phyloP scores from a whole-genome alignment of 1,284 basidiomycete genomes.

The Pseudozyma hubeiensis region DNA sequence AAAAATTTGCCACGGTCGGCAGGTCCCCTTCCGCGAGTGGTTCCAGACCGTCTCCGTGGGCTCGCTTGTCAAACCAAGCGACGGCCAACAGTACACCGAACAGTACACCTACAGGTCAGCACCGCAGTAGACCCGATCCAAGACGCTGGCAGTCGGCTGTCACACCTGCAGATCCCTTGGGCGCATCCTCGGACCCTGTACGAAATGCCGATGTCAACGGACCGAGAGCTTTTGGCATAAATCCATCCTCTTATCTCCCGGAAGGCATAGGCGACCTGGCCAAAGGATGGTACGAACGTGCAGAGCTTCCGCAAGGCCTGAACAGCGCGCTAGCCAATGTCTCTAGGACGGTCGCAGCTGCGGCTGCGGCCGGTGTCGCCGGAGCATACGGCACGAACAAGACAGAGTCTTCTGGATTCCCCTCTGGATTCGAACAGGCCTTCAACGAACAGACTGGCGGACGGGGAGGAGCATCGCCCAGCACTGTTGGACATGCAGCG shows the following conservation, averaged over 20 bases:
- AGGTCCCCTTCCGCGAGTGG: slow-evolving; percentile 7
- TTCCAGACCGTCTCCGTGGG: slow-evolving; percentile 28
- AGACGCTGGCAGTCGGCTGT: slow-evolving; percentile 16
- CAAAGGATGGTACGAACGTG: slow-evolving; percentile 56
- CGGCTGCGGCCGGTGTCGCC: slow-evolving; percentile 29
- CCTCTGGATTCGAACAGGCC: slow-evolving; percentile 40
- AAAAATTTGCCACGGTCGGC: slow-evolving; percentile 44
- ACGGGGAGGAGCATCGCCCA: slow-evolving; percentile 8
- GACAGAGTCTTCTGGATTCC: slow-evolving; percentile 33
- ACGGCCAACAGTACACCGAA: not conserved
- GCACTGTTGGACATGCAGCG: slow-evolving; percentile 27
- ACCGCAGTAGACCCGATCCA: not conserved
- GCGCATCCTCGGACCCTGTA: slow-evolving; percentile 4
- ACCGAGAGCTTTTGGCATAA: slow-evolving; percentile 34
- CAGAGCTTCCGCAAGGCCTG: slow-evolving; percentile 47
- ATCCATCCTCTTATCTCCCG: slow-evolving; percentile 47
- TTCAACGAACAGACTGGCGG: slow-evolving; percentile 24
- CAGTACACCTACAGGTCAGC: not conserved
- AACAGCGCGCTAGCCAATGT: slow-evolving; percentile 53
- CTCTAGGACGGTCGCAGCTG: slow-evolving; percentile 49
- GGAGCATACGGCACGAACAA: slow-evolving; percentile 24
- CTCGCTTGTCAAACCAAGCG: slow-evolving; percentile 12
- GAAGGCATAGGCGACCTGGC: slow-evolving; percentile 58
- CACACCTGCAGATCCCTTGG: slow-evolving; percentile 17
- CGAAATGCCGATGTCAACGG: slow-evolving; percentile 8